Base-by-base conservation (phyloP, 2,329 filamentous ascomycete species). In the Malbranchea cinnamomea region DNA sequence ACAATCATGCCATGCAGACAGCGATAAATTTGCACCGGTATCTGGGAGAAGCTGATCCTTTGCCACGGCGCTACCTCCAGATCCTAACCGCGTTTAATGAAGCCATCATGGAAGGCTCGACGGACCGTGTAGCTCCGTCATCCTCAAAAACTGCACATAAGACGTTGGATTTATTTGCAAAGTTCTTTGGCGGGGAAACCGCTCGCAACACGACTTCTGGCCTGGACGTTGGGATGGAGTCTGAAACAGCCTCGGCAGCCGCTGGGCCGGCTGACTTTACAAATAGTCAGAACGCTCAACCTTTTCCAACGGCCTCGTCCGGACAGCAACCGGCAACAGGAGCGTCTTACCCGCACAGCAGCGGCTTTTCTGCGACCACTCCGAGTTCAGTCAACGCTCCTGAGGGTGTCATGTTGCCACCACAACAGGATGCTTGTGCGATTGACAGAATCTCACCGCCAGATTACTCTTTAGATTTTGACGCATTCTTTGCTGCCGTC, bases 1-100 rank as follows among this genome's bases (percentile, higher is more conserved):
- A 58, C 30, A 58, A 62, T 34, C 60, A 52, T 38, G 44, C 59
- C 9, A 52, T 49, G 25, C 44, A 43, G 23, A 57, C 59, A 19
- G 57, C 63, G 5, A 56, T 68, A n/a, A 41, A 47, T 2, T 60
- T 71, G 24, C 55, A 71, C 45, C 45, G 50, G 3, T 64, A 63
- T 40, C 68, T 64, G 39, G 57, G 62, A 5, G 42, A 54, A 16
- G 51, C 46, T 2, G 67, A 71, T 35, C 53, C 56, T 1, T 62
- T 70, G 40, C 67, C 65, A 2, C 43, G 51, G 3, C 56, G 66
- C 4, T 57, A 69, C 3, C 48, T 57, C 6, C 63, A 60, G 31
- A 70, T 71, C 20, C 46, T 71, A 8, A 50, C 53, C 3, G 58
- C 56, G 4, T 71, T 72, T 36, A 48, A 55, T 14, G 48, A 59